Base-by-base conservation (phyloP, 1,139 yeast species). In the Suzukiozyma palmioleophila region DNA sequence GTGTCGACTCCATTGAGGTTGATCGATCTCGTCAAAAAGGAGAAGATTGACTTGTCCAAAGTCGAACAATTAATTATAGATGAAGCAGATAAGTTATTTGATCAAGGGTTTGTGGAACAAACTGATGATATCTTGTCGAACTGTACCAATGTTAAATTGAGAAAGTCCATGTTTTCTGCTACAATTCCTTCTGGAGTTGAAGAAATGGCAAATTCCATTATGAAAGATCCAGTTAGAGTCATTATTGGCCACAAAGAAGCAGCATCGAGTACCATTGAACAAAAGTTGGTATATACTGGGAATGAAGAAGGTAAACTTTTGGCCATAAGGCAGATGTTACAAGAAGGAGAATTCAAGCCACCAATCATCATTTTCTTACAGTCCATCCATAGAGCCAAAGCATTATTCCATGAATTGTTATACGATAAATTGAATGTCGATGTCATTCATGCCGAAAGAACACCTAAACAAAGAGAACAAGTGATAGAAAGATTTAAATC, bases 221-320 rank as follows among this genome's bases (percentile, higher is more conserved):
- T 92, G 97, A 65, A 74, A 33, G 82, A 81, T 44, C 95, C 96
- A 21, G 69, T 90, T 25, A 78, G 97, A 57, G 79, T 92, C 26
- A 84, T 92, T 47, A 82, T 92, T 50, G 98, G 98, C 10, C 92
- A 82, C 54, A 90, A 90, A 56, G 97, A 92, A 60, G 96, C 96
- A 10, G 98, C 97, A 1, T 83, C 88, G 46, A 65, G 73, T 16
- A 78, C 81, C 37, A 88, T 94, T 52, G 92, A 88, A 37, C 99
- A 94, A 61, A 79, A 79, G 53, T 67, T 94, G 38, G 76, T 84
- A 1, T 94, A 79, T 56, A 85, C 97, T 40, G 98, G 98, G 41
- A 85, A 81, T 49, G 99, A 94, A 64, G 90, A 87, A 54, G 98
- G 98, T 15, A 94, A 94, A 60, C 68, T 94, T 16, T 71, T 92